A percentile compares a stretch with the other conserved stretches of the same genome.
Conservation (phyloP, 2,329 filamentous ascomycete genomes). For the Xylaria polymorpha region DNA sequence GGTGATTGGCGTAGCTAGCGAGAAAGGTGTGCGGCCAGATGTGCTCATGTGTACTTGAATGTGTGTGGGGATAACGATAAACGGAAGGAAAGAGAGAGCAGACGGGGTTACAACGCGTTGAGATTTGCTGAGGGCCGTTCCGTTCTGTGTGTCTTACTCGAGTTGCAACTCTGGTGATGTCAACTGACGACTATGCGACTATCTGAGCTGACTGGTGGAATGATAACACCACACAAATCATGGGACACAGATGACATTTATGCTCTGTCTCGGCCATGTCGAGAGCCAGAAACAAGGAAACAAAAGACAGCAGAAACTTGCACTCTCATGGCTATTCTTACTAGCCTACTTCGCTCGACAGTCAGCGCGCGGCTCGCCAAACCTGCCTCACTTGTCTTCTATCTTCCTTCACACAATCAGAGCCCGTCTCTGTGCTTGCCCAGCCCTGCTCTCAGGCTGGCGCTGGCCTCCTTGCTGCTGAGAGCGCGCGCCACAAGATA, state of each 20-base stretch:
- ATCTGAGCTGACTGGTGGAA: conserved; percentile 37
- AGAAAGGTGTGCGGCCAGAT: conserved; percentile 28
- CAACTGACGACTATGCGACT: conserved; percentile 32
- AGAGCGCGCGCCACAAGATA: conserved; percentile 40
- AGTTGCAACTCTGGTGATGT: conserved; percentile 32
- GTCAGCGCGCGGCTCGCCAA: conserved; percentile 49
- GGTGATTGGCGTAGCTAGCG: conserved; percentile 36
- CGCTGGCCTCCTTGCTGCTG: conserved; percentile 28
- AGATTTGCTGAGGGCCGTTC: conserved; percentile 43
- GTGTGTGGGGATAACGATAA: conserved; percentile 31
- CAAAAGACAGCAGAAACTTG: conserved; percentile 3
- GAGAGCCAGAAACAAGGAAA: conserved; percentile 7
- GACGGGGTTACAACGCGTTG: conserved; percentile 38
- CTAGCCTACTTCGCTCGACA: conserved; percentile 45
- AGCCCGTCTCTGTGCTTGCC: conserved; percentile 37
- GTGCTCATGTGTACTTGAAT: conserved; percentile 35
- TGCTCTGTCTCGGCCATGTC: conserved; percentile 23
- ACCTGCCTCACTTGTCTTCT: conserved; percentile 42
- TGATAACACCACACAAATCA: conserved; percentile 26
- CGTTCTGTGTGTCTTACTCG: conserved; percentile 44
- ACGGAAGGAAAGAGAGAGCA: conserved; percentile 1
- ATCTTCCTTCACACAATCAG: conserved; percentile 39
- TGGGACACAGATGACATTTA: conserved; percentile 36
- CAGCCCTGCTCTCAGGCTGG: conserved; percentile 21
- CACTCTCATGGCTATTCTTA: conserved; percentile 21